Conservation (phyloP, 2,329 filamentous ascomycete species). For the Teratosphaeria destructans region DNA sequence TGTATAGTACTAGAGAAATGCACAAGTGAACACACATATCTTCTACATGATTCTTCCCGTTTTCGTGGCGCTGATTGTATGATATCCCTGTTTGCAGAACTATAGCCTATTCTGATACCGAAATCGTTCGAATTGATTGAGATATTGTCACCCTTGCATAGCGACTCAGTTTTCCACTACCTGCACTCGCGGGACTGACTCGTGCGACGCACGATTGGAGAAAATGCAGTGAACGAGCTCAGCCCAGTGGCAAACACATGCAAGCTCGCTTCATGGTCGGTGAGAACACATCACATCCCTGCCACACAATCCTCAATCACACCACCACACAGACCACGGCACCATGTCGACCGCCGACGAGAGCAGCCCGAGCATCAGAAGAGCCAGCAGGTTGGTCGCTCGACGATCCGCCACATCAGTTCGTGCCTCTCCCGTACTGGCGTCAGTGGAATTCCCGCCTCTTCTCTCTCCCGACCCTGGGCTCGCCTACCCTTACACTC, state of each 20-base stretch:
- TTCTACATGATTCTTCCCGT: too few relatives aligned
- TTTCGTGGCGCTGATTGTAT: too few relatives aligned
- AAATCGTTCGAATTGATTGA: background rate
- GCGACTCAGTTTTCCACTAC: background rate
- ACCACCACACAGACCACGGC: background rate
- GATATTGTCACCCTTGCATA: background rate
- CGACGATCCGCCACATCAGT: too few relatives aligned
- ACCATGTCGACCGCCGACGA: too few relatives aligned
- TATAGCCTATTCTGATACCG: background rate
- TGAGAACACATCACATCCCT: background rate
- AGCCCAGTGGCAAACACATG: background rate
- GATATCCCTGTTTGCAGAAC: background rate
- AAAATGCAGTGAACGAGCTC: background rate
- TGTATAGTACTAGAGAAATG: too few relatives aligned
- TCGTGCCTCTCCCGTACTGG: too few relatives aligned
- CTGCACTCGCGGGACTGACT: background rate
- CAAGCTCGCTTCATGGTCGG: background rate
- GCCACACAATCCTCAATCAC: background rate
- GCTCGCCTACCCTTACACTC: background rate
- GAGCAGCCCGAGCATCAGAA: too few relatives aligned
- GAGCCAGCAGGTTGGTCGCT: too few relatives aligned
- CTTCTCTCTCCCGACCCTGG: background rate
- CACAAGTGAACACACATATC: too few relatives aligned
- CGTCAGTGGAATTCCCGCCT: background rate
- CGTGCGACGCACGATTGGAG: background rate